Evolutionary conservation across 2,329 filamentous ascomycete species (phyloP), one percentile per base, ranked within the genome.

Genomic region (Hypomyces perniciosus): DNA sequence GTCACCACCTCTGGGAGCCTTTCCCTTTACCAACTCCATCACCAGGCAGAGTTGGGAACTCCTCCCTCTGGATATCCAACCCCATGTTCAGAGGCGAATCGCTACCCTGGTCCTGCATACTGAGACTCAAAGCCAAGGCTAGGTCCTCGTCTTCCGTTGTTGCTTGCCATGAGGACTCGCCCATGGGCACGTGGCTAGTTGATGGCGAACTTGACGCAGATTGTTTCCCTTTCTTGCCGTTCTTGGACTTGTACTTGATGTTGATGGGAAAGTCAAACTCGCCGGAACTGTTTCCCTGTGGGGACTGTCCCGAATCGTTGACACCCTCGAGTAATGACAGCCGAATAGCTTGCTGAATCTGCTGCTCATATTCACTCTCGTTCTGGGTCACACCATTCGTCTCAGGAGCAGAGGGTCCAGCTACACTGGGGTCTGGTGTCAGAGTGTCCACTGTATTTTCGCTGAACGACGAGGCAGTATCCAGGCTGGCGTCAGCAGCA

Each of bases 281-380:
- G 13, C 72, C 71, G 7, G 71, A 72, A 54, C 71, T 74, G 54
- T 70, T 68, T 26, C 65, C 74, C 8, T 61, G 68, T 0, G 77
- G 72, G 4, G 75, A 76, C 40, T 72, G 67, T 1, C 68, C 72
- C 2, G 62, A 59, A 29, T 77, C 76, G 48, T 78, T 74, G 35
- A 74, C 72, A 5, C 74, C 73, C 56, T 85, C 81, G 46, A 84
- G 68, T 6, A 85, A 66, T 2, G 80, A 84, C 8, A 85, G 68
- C 0, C 81, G 77, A 37, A 85, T 80, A 1, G 82, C 83, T 48
- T 80, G 75, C 64, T 84, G 81, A 8, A 85, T 75, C 59, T 82
- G 79, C 46, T 75, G 72, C 60, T 85, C 81, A 53, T 79, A 81
- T 27, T 82, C 77, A 44, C 75, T 76, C 41, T 78, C 75, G 4